phyloP scores from a whole-genome alignment of 2,329 filamentous ascomycete genomes.

The Gaeumannomyces tritici region DNA sequence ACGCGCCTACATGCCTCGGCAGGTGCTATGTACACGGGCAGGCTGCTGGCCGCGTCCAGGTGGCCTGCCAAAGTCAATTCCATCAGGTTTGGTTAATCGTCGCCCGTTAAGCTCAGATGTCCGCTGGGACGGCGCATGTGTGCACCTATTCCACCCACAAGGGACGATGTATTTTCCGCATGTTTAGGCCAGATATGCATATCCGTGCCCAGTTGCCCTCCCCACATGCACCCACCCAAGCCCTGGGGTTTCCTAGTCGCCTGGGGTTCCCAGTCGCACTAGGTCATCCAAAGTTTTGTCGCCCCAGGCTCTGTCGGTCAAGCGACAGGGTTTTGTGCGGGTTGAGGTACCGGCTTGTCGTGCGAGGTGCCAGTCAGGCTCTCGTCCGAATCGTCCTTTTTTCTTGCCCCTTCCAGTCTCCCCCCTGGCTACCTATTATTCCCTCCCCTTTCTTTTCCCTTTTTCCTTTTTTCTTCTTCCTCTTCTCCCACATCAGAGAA shows the following conservation, averaged over 20 bases:
- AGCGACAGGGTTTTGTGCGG: not conserved
- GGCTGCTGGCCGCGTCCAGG: not conserved
- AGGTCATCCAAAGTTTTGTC: not conserved
- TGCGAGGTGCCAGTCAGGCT: not conserved
- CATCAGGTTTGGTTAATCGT: not conserved
- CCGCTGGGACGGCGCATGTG: no score
- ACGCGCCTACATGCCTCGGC: no score
- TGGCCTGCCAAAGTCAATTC: not conserved
- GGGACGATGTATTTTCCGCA: not conserved
- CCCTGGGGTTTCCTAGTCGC: not conserved
- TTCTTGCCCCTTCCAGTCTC: constrained; percentile 3
- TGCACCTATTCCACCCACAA: no score
- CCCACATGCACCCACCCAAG: not conserved
- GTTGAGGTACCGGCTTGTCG: not conserved
- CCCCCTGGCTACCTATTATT: not conserved
- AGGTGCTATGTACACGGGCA: not conserved
- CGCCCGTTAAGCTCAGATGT: not conserved
- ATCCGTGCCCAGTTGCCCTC: not conserved
- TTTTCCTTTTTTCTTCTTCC: constrained; percentile 6
- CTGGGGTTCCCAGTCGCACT: not conserved
- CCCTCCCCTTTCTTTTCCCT: constrained; percentile 8
- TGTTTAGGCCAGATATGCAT: not conserved
- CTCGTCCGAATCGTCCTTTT: not conserved
- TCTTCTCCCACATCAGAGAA: constrained; percentile 3
- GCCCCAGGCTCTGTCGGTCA: not conserved